Percentiles rank a stretch among this genome's conserved stretches.
Evolutionary conservation across 257 asterid genomes (phyloP).

Genomic region (Thymus mandschuricus): DNA sequence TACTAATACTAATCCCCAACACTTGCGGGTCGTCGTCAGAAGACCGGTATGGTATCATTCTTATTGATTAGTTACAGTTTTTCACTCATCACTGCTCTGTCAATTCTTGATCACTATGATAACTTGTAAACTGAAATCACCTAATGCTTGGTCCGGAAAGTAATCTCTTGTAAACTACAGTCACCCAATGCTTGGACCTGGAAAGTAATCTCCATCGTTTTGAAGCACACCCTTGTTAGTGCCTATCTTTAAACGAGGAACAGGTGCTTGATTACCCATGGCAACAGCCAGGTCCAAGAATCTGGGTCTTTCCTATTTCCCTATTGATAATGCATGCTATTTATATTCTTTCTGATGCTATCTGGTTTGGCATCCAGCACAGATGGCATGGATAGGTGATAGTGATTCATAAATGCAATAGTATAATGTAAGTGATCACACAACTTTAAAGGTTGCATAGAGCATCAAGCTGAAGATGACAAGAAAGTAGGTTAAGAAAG

Average conservation of each 20-base stretch:
- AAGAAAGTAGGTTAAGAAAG: constrained; percentile 10
- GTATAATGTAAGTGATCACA: neutral
- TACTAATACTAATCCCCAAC: constrained; percentile 55
- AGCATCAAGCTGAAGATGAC: constrained; percentile 3
- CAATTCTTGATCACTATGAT: constrained; percentile 4
- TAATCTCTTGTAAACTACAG: constrained; percentile 4
- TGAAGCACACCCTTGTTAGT: constrained; percentile 10
- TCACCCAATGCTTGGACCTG: constrained; percentile 21
- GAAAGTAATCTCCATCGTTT: constrained; percentile 17
- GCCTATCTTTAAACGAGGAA: constrained; percentile 7
- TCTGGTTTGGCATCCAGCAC: neutral
- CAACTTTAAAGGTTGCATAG: neutral
- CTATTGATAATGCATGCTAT: neutral
- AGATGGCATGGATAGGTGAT: neutral
- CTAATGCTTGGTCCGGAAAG: neutral
- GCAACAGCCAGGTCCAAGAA: constrained; percentile 18
- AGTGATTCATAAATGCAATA: neutral
- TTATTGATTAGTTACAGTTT: constrained; percentile 6
- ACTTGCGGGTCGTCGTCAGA: constrained; percentile 71
- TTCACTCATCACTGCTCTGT: neutral
- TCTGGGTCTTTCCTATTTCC: constrained; percentile 10
- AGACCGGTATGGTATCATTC: constrained; percentile 70
- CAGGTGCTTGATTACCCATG: constrained; percentile 14
- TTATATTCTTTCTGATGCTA: neutral
- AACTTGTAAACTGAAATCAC: neutral